Evolutionary conservation across 305 asterid species (phyloP).

Genomic region (Solanum hybrid): DNA sequence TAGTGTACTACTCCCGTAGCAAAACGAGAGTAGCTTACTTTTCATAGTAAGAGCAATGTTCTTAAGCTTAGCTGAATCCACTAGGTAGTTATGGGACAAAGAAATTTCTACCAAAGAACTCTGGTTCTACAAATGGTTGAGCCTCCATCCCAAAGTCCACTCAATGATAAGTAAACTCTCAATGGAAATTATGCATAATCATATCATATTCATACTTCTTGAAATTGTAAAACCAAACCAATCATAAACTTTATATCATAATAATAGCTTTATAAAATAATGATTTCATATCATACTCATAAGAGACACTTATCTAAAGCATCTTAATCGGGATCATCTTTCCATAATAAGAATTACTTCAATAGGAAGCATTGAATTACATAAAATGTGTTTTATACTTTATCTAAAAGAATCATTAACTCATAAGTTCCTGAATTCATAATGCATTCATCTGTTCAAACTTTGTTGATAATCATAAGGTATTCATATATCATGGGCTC

Average conservation of each 20-base stretch:
- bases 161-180: not conserved
- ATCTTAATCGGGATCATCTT: not conserved
- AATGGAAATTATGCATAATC: not conserved
- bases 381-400: not conserved
- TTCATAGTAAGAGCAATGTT: not conserved
- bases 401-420: not conserved
- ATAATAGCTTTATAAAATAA: not conserved
- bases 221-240: not conserved
- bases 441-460: not conserved
- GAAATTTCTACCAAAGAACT: not conserved
- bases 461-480: not conserved
- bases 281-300: not conserved
- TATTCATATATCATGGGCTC: not conserved
- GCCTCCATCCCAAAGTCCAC: not conserved
- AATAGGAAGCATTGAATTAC: not conserved
- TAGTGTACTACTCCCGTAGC: not conserved
- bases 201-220: not conserved
- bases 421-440: not conserved
- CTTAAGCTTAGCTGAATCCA: not conserved
- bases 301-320: not conserved
- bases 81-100: not conserved
- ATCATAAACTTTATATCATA: too few species aligned
- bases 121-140: not conserved
- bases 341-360: too few species aligned
- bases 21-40: not conserved